Base-by-base conservation (phyloP, 768 basidiomycete genomes). In the Phylloporus sp. region DNA sequence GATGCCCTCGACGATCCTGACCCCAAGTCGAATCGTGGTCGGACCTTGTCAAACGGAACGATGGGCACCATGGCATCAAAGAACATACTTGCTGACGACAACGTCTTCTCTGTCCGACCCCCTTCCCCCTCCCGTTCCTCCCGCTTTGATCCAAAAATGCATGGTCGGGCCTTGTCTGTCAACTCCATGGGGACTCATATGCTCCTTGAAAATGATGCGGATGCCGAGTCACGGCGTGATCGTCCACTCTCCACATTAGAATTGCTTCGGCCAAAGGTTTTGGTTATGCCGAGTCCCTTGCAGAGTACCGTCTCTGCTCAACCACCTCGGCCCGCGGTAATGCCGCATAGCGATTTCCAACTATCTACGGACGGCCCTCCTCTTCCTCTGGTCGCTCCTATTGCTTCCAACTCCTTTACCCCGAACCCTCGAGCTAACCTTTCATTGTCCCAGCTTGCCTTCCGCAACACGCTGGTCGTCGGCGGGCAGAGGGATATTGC, bases 271-370 rank as follows among this genome's bases (percentile, higher is more conserved):
- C 93, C 93, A 1, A 92, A 92, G 64, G 76, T 92, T n/a, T 81
- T 96, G 36, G 81, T 96, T 51, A 95, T 96, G 93, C 93, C 93
- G 9, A 86, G 85, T 50, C 89, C 90, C 2, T 70, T 95, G 29
- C 87, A 93, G 56, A 68, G 73, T 41, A 58, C 66, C 15, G 59
- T 70, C 15, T 56, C 65, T 29, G 52, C 64, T 22, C 52, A 67
- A 18, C 53, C 71, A 15, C 62, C 70, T 28, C 58, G 70, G 35
- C 49, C 72, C 14, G 53, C 57, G 33, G 60, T 59, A 4, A 67
- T 62, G 32, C 56, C 72, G 26, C 69, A 73, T 38, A 79, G 79
- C 38, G 84, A 83, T 9, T 86, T 90, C 63, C 73, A 79, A 61
- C 63, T 74, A 36, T 77, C 81, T 14, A 70, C 72, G 11, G 86